Conservation (phyloP, 441 rosid genomes). For the Corymbia calophylla region DNA sequence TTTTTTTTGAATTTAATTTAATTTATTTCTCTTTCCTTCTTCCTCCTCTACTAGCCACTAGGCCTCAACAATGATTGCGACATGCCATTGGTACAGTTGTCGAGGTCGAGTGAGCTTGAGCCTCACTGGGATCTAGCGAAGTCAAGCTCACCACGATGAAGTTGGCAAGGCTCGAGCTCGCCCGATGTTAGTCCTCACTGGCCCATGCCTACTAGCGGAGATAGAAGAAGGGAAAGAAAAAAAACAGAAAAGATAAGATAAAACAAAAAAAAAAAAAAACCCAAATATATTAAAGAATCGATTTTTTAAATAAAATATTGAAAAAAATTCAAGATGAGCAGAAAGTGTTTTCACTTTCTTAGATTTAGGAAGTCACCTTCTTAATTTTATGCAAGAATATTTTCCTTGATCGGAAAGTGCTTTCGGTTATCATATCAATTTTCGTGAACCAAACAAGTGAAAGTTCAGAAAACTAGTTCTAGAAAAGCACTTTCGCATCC, state of each 20-base stretch:
- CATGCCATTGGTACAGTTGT: accelerated
- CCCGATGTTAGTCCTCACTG: no score
- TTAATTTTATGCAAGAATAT: neutral
- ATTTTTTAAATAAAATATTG: no score
- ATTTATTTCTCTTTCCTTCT: no score
- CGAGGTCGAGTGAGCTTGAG: neutral
- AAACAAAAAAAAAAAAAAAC: accelerated
- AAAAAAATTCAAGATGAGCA: neutral
- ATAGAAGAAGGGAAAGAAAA: neutral
- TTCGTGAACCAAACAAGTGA: neutral
- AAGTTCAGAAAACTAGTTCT: no score
- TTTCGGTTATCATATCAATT: neutral
- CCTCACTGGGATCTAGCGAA: no score
- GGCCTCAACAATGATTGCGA: accelerated
- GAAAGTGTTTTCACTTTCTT: neutral
- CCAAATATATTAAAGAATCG: accelerated
- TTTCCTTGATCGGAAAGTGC: neutral
- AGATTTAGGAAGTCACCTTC: neutral
- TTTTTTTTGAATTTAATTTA: no score
- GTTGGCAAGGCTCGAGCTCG: no score
- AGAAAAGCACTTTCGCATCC: neutral
- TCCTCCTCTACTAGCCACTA: accelerated
- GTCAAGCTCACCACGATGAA: no score
- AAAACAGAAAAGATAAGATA: no score
- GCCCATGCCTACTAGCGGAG: accelerated